Evolutionary conservation across 106 monocot genomes (phyloP), one percentile per base, ranked within the genome.

Genomic region (Hemerocallis citrina): DNA sequence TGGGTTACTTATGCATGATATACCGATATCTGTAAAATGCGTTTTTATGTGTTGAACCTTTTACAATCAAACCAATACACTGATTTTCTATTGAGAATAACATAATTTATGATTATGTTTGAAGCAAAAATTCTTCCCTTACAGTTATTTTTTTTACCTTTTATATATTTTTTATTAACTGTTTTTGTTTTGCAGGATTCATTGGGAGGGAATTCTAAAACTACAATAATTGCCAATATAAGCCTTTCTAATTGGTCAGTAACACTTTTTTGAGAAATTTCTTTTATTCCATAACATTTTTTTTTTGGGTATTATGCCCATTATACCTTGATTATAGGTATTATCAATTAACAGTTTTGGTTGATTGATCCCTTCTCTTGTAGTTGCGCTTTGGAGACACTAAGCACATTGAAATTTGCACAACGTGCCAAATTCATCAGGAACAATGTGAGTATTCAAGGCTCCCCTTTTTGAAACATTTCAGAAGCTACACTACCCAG

Each of bases 391-490:
- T 59, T 84, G 67, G 96, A 96, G 59, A 96, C 96, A 16, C 43
- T 96, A 33, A 96, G 96, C 79, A 96, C 96, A 66, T 66, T 96
- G 39, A 96, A 96, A 73, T 96, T 96, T 64, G 96, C 96, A 61
- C 96, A 96, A 49, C 77, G 96, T 63, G 90, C 96, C 13, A 96
- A 96, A 67, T 91, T 81, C 66, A 91, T 96, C 50, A 78, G 81
- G 52, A 96, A 96, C 66, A 86, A 96, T 72, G 96, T 96, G 54
- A 77, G 74, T 72, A 21, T 42, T 49, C 1, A 22, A 38, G 25
- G 5, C 1, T 19, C 65, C 21, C 22, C 34, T 45, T 17, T 13
- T 55, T 35, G 31, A 31, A 54, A 30, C 31, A 54, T 54, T 25
- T 13, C 34, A 17, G 22, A 49, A 19, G 22, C 6, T 19, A 34